Evolutionary conservation across 2,329 filamentous ascomycete genomes (phyloP), one percentile per base, ranked within the genome.

Genomic region (Penicillium sp.): DNA sequence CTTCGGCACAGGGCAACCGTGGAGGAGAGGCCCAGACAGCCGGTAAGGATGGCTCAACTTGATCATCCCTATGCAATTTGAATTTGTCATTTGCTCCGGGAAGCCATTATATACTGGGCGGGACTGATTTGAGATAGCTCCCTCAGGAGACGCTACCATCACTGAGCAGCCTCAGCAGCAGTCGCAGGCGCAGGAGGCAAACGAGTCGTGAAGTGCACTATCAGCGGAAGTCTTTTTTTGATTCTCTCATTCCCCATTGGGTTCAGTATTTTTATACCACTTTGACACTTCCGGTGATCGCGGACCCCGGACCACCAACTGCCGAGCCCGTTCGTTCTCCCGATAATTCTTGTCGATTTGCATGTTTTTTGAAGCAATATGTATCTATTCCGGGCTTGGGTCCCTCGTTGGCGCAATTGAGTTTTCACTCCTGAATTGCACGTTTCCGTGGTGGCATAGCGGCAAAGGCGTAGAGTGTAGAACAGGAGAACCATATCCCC

Each of bases 11-110:
- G 39, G 20, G 36, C 10, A 28, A 44, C 22, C 50, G 44, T 7
- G 50, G 50, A 22, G 60, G 50, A 38, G 52, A 55, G 41, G 48
- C 27, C 18, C 55, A 56, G 49, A 46, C 56, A 60, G 50, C 54
- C 52, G 61, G 61, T 63, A 59, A 63, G 61, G 57, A 49, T 59
- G 50, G 51, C 47, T 58, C 59, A 40, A 42, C 44, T 40, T 58
- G 58, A 60, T 61, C 44, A 52, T 53, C 44, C 39, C 52, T 38
- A 20, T 46, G 46, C 33, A 25, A 44, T 20, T 39, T 28, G 10
- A 10, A 9, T 31, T 24, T 40, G 28, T 25, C 20, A 35, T 31
- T 41, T 44, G 18, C 25, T 14, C 22, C 20, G 46, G 41, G 13
- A 42, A 35, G 10, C 11, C n/a, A 10, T 35, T 43, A 40, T 46